Base-by-base conservation (phyloP, 106 monocot genomes). In the Apostasia shenzhenica region DNA sequence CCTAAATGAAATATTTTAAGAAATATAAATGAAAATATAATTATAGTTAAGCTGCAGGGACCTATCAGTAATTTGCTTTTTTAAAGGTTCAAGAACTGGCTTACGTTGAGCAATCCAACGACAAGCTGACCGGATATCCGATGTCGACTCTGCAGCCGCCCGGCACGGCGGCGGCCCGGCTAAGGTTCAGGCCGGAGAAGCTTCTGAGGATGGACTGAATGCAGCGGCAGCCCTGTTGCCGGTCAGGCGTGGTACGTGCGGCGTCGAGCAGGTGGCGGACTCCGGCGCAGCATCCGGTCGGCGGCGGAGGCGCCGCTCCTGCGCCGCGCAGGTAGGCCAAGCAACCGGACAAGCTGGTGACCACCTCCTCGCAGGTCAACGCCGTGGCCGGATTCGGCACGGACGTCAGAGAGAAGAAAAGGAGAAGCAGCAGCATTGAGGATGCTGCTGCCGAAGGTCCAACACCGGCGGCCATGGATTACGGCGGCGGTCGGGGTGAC, bases 101-200 rank as follows among this genome's bases (percentile, higher is more conserved):
- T 66, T 66, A 68, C 68, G 4, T 68, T 26, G 54, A 14, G 45
- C 68, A 68, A 53, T 68, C 54, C 3, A 42, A 39, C 39, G 68
- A 54, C 1, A 6, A 10, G 54, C 53, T 68, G 38, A 68, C 13
- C 1, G 54, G 1, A 53, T 8, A 68, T 5, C 38, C 8, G 55
- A 68, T 8, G 6, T 42, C 54, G 54, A 54, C 68, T 1, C 68
- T 53, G 8, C 68, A 68, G 8, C 3, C 41, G 14, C 54, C 50
- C 0, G 68, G 38, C 12, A 68, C 9, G 6, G 52, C 50, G 6
- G 68, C 37, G 12, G 39, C 54, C 8, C 8, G 52, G 38, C 9
- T 39, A 1, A 0, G 0, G 54, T 68, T 54, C 3, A 68, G 8
- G 6, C 54, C 68, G 3, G 47, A 0, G 40, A 68, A 7, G 3